Evolutionary conservation across 441 rosid species (phyloP).

Genomic region (Populus tomentosa): DNA sequence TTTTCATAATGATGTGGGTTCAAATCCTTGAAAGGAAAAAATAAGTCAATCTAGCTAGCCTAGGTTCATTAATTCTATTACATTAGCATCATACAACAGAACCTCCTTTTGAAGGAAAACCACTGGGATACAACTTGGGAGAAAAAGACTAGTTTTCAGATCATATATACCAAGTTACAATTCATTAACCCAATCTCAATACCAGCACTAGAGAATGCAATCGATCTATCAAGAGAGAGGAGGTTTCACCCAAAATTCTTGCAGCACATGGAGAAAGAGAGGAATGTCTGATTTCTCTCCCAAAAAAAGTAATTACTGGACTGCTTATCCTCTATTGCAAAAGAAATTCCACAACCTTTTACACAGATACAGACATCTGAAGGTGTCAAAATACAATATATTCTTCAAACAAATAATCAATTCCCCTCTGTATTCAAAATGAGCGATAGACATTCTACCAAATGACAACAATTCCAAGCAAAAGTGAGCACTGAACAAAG

Average conservation of each 20-base stretch:
- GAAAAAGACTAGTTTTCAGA: background rate
- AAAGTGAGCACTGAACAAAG: background rate
- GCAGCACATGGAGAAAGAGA: background rate
- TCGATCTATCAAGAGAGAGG: background rate
- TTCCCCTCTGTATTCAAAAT: background rate
- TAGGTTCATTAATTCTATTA: background rate
- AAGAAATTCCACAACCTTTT: background rate
- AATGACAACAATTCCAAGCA: background rate
- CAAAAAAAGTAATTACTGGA: background rate
- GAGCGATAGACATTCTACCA: background rate
- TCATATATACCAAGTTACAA: background rate
- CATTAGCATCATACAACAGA: background rate
- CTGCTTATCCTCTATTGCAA: background rate
- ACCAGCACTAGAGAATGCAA: background rate
- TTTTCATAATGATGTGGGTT: background rate
- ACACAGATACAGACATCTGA: background rate
- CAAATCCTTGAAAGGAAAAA: too few relatives aligned
- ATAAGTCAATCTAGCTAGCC: background rate
- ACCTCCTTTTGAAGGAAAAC: background rate
- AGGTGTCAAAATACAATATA: background rate
- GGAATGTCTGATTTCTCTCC: background rate
- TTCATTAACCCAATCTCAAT: background rate
- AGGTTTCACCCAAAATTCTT: background rate
- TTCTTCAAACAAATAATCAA: background rate
- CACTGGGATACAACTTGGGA: background rate